Evolutionary conservation across 2,329 filamentous ascomycete species (phyloP), one percentile per base, ranked within the genome.

Genomic region (Penicillium sp.): DNA sequence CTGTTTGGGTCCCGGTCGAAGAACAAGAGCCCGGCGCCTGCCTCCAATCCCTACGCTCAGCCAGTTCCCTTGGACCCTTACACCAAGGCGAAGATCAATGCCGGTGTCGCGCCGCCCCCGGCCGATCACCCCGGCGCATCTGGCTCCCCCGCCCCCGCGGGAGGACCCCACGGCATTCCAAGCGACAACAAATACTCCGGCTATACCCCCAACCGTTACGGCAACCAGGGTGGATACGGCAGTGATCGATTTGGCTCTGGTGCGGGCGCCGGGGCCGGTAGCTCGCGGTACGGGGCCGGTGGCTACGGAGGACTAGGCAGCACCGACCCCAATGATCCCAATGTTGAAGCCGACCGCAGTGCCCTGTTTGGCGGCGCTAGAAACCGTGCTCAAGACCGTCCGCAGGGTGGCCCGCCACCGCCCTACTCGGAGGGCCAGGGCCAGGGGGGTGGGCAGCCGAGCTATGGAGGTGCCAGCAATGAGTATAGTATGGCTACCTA

Each of bases 311-410:
- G 76, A n/a, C 59, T 80, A 39, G 77, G 77, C 32, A 64, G 69
- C 31, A 53, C 62, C 33, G 68, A 71, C 47, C 70, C 71, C 35
- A 72, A 74, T 39, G 73, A 77, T 48, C 73, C 74, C 21, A 61
- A 66, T 45, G 65, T 67, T 9, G 78, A 81, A 43, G 70, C 69
- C 25, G 77, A 75, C 41, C 68, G 78, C 45, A 74, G 77, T 54
- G 77, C 75, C 31, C 68, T 83, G 2, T 82, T 83, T 43, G 79
- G 78, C 15, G 75, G 75, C 43, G 78, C 79, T 2, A 60, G 68
- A 13, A 65, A 77, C 38, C 65, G 78, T 37, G 59, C 65, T 27
- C 69, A 78, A 51, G 67, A 74, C 36, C 66, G 65, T n/a, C 38
- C 40, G 11, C 29, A 32, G 17, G 27, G 41, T 11, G 43, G 35